Base-by-base conservation (phyloP, 1,284 basidiomycete species). In the Nidula niveotomentosa region DNA sequence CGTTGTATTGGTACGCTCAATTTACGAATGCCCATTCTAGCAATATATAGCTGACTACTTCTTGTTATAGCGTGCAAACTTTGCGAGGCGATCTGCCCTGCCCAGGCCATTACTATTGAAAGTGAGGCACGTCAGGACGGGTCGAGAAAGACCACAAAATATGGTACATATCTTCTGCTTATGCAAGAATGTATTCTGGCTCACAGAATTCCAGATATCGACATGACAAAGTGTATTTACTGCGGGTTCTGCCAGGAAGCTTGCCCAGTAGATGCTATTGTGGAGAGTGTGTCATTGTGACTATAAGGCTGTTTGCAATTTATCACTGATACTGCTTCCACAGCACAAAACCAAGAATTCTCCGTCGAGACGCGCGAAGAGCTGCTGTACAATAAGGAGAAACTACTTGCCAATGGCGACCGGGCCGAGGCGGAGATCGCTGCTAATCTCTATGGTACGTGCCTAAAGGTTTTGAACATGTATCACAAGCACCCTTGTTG, bases 101-200 rank as follows among this genome's bases (percentile, higher is more conserved):
- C 97, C 30, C 97, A 98, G 74, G 97, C 97, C 15, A 99, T 99
- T 71, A 99, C 97, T 33, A 99, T 99, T 68, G 97, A 99, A 78
- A 95, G 93, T 60, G 97, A 99, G 76, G 88, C 96, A 53, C 89
- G 97, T 62, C 80, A 89, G 71, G 97, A 99, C 70, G 97, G 97
- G 53, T 96, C 95, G 55, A 86, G 97, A 69, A 85, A 94, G 75
- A 99, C 97, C 54, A 99, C 97, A 41, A 93, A 94, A 84, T 99
- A 99, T 71, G 95, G 94, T 86, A 55, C 53, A 78, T 66, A 48
- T 35, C n/a, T 50, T 48, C 51, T 46, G 59, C 52, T 36, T 36
- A 68, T 56, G 56, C 69, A 69, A 37, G 50, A 60, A 33, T 59
- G 48, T 52, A 18, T 53, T 6, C 13, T 41, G 10, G 46, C 36